Evolutionary conservation across 1,284 basidiomycete genomes (phyloP).

Genomic region (Leccinum pachyderme): DNA sequence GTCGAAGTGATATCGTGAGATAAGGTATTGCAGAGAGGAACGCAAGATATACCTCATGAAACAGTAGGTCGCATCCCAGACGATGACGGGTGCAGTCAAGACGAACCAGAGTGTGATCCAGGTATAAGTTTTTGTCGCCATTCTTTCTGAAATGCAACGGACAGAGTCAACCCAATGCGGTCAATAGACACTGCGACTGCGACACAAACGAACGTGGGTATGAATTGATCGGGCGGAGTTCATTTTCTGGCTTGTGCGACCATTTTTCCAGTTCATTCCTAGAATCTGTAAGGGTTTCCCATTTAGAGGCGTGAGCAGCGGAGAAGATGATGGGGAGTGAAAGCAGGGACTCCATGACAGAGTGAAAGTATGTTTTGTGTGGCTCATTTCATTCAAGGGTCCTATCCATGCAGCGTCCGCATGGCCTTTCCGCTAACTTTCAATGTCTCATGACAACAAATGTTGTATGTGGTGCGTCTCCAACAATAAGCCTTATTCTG

Average conservation of each 20-base stretch:
- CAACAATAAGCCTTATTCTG: background rate
- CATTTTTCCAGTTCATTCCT: background rate
- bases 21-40: background rate
- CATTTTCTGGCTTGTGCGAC: too few species aligned
- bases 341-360: constrained; percentile 12
- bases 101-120: constrained; percentile 76
- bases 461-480: background rate
- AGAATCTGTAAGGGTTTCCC: constrained; percentile 19
- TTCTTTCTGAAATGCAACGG: constrained; percentile 19
- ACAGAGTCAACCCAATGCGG: background rate
- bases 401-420: background rate
- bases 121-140: constrained; percentile 50
- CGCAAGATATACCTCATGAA: constrained; percentile 54
- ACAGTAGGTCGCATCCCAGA: constrained; percentile 74
- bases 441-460: background rate
- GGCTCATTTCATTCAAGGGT: background rate
- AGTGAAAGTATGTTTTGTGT: background rate
- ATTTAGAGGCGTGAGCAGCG: constrained; percentile 25
- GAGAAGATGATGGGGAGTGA: constrained; percentile 24
- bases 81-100: constrained; percentile 52
- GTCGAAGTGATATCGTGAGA: background rate
- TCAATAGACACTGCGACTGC: too few species aligned
- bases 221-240: background rate
- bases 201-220: constrained; percentile 1
- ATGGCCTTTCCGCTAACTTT: background rate